Evolutionary conservation across 2,329 filamentous ascomycete genomes (phyloP), one percentile per base, ranked within the genome.

Genomic region (Botrytis aclada): DNA sequence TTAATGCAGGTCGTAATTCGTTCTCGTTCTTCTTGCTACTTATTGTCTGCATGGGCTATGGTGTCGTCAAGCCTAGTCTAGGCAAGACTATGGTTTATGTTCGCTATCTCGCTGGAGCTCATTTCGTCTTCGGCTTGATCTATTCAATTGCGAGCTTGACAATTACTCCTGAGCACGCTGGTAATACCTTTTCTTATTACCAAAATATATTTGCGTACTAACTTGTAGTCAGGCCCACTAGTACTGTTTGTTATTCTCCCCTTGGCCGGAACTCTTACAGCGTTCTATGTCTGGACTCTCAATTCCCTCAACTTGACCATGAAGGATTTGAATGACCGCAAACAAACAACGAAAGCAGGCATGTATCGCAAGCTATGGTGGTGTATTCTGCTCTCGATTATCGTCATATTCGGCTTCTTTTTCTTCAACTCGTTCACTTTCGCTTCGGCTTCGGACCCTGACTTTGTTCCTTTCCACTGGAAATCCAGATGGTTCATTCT

Each of bases 361-460:
- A 99, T 99, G 97, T 99, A 98, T 84, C 95, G 93, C 84, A 97
- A 97, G 82, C 89, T 99, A 22, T 99, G 97, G 95, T 99, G 95
- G 95, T 95, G 94, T 82, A 97, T 99, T 74, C 86, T 99, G 63
- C 86, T 89, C 76, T 97, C 93, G 81, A 97, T 99, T 81, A 84
- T 98, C 66, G 93, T 98, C 78, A 98, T 98, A 78, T 99, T 99
- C 79, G 94, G 88, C 73, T 99, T 99, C 85, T 98, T 99, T 86
- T 98, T 99, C 86, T 91, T 98, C 85, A 98, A 98, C 86, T 97
- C 93, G 78, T 94, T 98, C 83, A 94, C 93, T 0, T 97, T 99
- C 81, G 95, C 95, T 66, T 95, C 94, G 20, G 90, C 90, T 65
- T 89, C 88, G 65, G 92, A 95, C 76, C 93, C 93, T 0, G 92